phyloP scores from a whole-genome alignment of 2,329 filamentous ascomycete genomes.

The Curvularia sp. region DNA sequence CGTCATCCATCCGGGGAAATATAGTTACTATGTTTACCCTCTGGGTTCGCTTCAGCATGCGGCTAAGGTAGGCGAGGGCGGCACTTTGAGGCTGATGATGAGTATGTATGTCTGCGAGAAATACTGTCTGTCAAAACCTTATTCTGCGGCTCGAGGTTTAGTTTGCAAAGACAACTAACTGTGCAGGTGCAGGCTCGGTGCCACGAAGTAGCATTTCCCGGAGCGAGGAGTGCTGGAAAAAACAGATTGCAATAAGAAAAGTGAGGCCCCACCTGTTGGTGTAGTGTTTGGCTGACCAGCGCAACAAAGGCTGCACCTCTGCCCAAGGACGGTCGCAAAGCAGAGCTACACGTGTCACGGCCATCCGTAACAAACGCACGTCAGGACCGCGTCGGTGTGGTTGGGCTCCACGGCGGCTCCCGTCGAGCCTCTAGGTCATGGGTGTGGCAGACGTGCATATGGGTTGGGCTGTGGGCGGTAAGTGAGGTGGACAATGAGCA shows the following conservation, averaged over 20 bases:
- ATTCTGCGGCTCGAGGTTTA: neutral
- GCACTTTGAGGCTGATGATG: constrained; percentile 5
- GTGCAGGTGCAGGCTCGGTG: neutral
- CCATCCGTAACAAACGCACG: constrained; percentile 4
- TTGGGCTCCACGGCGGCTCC: constrained; percentile 32
- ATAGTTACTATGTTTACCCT: neutral
- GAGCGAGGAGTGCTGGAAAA: neutral
- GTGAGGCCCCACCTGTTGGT: constrained; percentile 1
- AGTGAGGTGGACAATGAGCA: constrained; percentile 24
- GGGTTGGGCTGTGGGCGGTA: constrained; percentile 28
- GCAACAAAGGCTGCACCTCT: constrained; percentile 6
- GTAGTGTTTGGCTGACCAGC: constrained; percentile 3
- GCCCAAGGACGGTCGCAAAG: constrained; percentile 6
- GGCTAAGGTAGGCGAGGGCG: constrained; percentile 21
- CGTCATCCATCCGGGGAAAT: neutral
- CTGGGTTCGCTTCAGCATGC: constrained; percentile 13
- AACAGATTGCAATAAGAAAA: neutral
- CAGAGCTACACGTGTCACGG: constrained; percentile 30
- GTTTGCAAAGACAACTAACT: neutral
- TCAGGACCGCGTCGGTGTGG: constrained; percentile 14
- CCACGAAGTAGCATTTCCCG: no score
- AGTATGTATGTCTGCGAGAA: neutral
- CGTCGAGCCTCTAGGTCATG: constrained; percentile 25
- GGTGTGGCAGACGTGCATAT: constrained; percentile 16
- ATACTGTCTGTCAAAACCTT: neutral